Conservation (phyloP, 805 yeast genomes). For the Cyberlindnera maclurae region DNA sequence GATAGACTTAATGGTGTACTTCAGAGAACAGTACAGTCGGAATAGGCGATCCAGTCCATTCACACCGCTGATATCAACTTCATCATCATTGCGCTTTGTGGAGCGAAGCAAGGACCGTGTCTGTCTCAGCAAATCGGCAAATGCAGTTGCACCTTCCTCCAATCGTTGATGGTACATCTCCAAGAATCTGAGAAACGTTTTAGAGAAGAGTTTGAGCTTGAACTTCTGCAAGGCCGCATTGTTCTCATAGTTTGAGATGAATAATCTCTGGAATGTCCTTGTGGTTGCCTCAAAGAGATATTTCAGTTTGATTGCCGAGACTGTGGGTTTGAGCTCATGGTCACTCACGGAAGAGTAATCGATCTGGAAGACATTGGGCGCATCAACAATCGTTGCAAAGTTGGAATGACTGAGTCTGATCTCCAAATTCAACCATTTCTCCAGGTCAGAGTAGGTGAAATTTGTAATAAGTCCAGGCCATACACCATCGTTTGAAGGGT, state of each 20-base stretch:
- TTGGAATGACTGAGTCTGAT: conserved; percentile 36
- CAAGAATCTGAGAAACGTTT: conserved; percentile 34
- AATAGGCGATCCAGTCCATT: conserved; percentile 24
- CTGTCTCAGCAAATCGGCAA: conserved; percentile 17
- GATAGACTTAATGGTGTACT: conserved; percentile 16
- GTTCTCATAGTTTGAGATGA: conserved; percentile 22
- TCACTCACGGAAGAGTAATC: conserved; percentile 33
- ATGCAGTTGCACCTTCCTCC: conserved; percentile 24
- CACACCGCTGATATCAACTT: conserved; percentile 18
- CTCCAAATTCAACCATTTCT: conserved; percentile 44
- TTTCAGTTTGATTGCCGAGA: conserved; percentile 37
- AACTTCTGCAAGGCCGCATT: conserved; percentile 35
- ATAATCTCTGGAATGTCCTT: conserved; percentile 28
- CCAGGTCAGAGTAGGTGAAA: conserved; percentile 25
- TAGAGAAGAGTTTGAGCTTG: conserved; percentile 40
- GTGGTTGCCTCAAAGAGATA: conserved; percentile 40
- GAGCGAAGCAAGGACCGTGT: conserved; percentile 10
- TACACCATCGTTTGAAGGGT: conserved; percentile 24
- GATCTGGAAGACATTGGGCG: conserved; percentile 36
- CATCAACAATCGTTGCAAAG: conserved; percentile 35
- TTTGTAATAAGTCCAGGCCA: conserved; percentile 25
- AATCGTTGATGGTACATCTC: conserved; percentile 31
- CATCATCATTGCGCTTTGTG: conserved; percentile 4
- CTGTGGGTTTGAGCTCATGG: conserved; percentile 29
- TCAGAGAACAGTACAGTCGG: conserved; percentile 21